A percentile compares a stretch with the other conserved stretches of the same genome.
Evolutionary conservation across 2,329 filamentous ascomycete genomes (phyloP).

Genomic region (Clathrospora elynae): DNA sequence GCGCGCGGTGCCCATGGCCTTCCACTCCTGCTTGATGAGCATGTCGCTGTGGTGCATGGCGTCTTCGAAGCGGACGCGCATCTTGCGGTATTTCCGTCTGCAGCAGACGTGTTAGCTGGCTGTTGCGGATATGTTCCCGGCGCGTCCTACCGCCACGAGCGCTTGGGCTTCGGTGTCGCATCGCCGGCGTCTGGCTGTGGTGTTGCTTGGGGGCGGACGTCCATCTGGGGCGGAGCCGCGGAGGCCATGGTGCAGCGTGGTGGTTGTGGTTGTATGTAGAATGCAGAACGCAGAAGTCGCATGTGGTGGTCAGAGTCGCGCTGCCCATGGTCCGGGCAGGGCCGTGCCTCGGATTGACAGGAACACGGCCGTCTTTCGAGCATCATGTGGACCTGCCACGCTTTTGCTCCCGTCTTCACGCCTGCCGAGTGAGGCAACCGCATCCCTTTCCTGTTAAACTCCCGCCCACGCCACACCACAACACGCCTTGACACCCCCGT

Average conservation of each 20-base stretch:
- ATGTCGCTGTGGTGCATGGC: slow-evolving; percentile 81
- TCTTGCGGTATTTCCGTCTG: slow-evolving; percentile 91
- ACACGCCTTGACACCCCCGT: slow-evolving; percentile 5
- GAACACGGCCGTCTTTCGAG: slow-evolving; percentile 20
- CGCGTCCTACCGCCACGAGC: slow-evolving; percentile 46
- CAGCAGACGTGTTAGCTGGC: slow-evolving; percentile 11
- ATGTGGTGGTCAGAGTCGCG: slow-evolving; percentile 2
- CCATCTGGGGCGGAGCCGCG: slow-evolving; percentile 25
- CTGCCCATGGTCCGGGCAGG: too few species aligned
- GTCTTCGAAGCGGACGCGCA: slow-evolving; percentile 77
- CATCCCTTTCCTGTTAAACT: slow-evolving; percentile 9
- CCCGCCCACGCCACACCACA: slow-evolving; percentile 1
- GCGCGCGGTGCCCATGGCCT: slow-evolving; percentile 78
- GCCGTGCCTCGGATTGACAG: too few species aligned
- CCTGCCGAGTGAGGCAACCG: slow-evolving; percentile 10
- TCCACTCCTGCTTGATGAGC: slow-evolving; percentile 79
- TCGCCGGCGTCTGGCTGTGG: slow-evolving; percentile 22
- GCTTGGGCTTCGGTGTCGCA: slow-evolving; percentile 40
- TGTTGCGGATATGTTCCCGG: background rate
- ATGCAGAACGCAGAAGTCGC: slow-evolving; percentile 1
- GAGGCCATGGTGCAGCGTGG: slow-evolving; percentile 34
- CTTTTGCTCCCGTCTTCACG: slow-evolving; percentile 13
- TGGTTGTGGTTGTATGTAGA: background rate
- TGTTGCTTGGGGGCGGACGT: slow-evolving; percentile 9
- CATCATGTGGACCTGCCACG: slow-evolving; percentile 24